These are phyloP conservation scores for Camelina hispida DNA, from an alignment of 345 rosid species.

Conservation along the genomic window DNA sequence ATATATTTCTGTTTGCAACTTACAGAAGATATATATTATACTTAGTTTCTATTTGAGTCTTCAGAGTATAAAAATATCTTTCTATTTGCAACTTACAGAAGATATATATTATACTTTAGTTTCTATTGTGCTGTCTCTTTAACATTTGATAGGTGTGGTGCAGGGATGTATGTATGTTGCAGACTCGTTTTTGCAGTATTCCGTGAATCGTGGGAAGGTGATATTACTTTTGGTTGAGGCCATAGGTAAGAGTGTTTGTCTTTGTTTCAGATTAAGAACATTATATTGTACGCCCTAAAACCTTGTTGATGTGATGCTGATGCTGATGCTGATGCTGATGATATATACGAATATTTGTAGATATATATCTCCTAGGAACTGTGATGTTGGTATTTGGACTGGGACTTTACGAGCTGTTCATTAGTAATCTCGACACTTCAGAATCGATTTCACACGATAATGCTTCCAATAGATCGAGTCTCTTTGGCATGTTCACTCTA, in stretches of 20 bases:
- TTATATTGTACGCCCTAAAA: neutral
- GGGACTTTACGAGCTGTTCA: constrained; percentile 95
- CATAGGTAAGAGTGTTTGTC: constrained; percentile 58
- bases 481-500: constrained; percentile 76
- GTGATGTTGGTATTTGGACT: constrained; percentile 95
- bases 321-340: constrained; percentile 15
- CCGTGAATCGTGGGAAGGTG: constrained; percentile 62
- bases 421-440: constrained; percentile 73
- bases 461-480: constrained; percentile 55
- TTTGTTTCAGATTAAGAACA: constrained; percentile 1
- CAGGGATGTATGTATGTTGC: constrained; percentile 79
- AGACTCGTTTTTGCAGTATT: constrained; percentile 62
- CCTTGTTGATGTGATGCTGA: neutral
- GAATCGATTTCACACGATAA: constrained; percentile 49
- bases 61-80: no score
- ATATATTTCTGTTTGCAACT: constrained; percentile 1
- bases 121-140: neutral
- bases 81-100: no score
- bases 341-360: constrained; percentile 43
- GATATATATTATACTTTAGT: no score
- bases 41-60: no score
- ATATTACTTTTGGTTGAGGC: constrained; percentile 83
- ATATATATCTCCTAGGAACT: constrained; percentile 89
- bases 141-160: constrained; percentile 40
- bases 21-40: constrained; percentile 4